phyloP scores from a whole-genome alignment of 148 eudicot species.

The Chenopodium quinoa region DNA sequence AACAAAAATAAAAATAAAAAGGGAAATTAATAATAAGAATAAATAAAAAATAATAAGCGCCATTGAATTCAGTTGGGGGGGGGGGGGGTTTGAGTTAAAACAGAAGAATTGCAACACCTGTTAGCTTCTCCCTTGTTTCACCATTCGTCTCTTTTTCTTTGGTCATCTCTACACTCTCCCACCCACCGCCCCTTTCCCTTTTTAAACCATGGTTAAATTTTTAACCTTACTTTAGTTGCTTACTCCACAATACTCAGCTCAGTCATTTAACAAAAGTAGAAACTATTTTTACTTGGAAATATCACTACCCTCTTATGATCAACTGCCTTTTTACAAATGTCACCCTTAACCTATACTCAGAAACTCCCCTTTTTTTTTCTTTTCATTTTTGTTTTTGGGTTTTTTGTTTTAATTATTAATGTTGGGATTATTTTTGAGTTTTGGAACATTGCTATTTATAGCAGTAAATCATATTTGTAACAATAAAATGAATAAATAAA shows the following conservation, averaged over 20 bases:
- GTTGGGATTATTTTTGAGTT: not conserved
- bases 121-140: not conserved
- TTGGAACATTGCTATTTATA: constrained; percentile 32
- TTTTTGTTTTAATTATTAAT: not conserved
- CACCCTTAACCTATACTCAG: constrained; percentile 13
- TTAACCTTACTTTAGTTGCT: not conserved
- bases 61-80: constrained; percentile 13
- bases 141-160: constrained; percentile 15
- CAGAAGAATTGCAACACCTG: constrained; percentile 18
- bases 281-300: constrained; percentile 9
- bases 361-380: not conserved
- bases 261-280: not conserved
- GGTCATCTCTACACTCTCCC: constrained; percentile 1
- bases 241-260: too few relatives aligned
- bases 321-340: constrained; percentile 25
- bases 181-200: constrained; percentile 9
- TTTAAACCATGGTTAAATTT: not conserved
- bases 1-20: not conserved
- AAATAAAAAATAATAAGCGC: constrained; percentile 1
- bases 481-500: not conserved
- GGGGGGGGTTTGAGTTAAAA: not conserved
- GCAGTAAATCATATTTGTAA: constrained; percentile 23
- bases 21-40: not conserved
- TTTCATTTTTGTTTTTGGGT: not conserved
- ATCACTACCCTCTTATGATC: constrained; percentile 8